Evolutionary conservation across 108 stramenopile genomes (phyloP), one percentile per base, ranked within the genome.

Genomic region (Cyclotella atomus): DNA sequence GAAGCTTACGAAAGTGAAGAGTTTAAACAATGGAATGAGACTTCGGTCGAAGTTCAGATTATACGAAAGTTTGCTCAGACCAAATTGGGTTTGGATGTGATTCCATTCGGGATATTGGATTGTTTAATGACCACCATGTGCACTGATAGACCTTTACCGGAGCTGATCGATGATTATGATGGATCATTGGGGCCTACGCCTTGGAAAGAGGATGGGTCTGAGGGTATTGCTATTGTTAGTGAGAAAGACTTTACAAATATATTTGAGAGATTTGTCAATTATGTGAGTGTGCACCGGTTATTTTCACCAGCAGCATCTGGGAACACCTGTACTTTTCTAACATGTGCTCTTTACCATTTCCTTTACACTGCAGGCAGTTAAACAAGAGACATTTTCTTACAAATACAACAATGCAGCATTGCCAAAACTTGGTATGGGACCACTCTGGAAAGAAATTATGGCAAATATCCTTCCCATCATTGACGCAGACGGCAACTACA

Each of bases 81-180:
- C 15, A 56, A 78, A 23, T 54, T 82, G 65, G 65, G 45, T 14
- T 69, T 73, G 28, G 65, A 76, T n/a, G 43, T 34, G 45, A 56
- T 79, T 0, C 70, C 73, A 14, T 20, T 54, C 3, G 54, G 52
- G 43, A 80, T 82, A 5, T 71, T 91, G 46, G 95, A 96, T 83
- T 96, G 96, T 75, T 59, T 94, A 38, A 95, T 95, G 92, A 93
- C 92, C 3, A 91, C 92, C 0, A 85, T 92, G 24, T 93, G 96
- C 64, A 95, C 89, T 10, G 92, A 91, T 82, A 23, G 93, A 12
- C 24, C 79, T 0, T 44, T 96, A 27, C 96, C 96, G 6, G 77
- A 77, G 32, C 65, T 64, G 3, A 16, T 91, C 3, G 78, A 91
- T 70, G 93, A 94, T 70, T 94, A 88, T 59, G 71, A 76, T 43